A percentile compares a stretch with the other conserved stretches of the same genome.
Evolutionary conservation across 371 early-diverging fungal genomes (phyloP).

Genomic region (Mucor lusitanicus): DNA sequence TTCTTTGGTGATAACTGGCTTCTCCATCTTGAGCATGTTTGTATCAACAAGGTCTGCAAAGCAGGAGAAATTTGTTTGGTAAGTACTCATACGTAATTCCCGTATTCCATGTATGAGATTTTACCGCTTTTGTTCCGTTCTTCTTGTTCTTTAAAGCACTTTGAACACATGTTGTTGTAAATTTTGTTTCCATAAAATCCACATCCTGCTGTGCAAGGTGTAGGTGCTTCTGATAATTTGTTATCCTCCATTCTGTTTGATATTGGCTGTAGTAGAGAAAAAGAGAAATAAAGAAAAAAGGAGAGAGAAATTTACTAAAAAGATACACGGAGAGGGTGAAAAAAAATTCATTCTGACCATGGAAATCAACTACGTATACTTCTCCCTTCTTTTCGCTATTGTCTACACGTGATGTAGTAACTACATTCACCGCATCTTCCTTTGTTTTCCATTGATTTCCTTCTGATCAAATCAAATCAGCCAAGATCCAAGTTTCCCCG

Average conservation of each 20-base stretch:
- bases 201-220: conserved; percentile 67
- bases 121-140: conserved; percentile 24
- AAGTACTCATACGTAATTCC: background rate
- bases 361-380: background rate
- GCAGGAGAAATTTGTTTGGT: background rate
- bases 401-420: background rate
- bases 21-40: conserved; percentile 6
- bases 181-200: conserved; percentile 67
- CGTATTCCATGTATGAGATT: background rate
- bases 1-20: conserved; percentile 9
- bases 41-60: background rate
- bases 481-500: background rate
- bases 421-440: background rate
- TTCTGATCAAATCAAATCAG: background rate
- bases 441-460: background rate
- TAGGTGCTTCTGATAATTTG: conserved; percentile 42
- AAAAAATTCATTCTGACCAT: background rate
- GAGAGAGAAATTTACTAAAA: conserved; percentile 3
- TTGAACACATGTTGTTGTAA: conserved; percentile 81
- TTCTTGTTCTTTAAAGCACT: conserved; percentile 67
- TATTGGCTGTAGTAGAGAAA: background rate
- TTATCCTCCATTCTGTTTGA: conserved; percentile 61
- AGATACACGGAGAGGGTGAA: background rate
- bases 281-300: conserved; percentile 4
- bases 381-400: background rate